These are phyloP conservation scores for Podaxis pistillaris DNA, from an alignment of 768 basidiomycete species.

Conservation along the genomic window DNA sequence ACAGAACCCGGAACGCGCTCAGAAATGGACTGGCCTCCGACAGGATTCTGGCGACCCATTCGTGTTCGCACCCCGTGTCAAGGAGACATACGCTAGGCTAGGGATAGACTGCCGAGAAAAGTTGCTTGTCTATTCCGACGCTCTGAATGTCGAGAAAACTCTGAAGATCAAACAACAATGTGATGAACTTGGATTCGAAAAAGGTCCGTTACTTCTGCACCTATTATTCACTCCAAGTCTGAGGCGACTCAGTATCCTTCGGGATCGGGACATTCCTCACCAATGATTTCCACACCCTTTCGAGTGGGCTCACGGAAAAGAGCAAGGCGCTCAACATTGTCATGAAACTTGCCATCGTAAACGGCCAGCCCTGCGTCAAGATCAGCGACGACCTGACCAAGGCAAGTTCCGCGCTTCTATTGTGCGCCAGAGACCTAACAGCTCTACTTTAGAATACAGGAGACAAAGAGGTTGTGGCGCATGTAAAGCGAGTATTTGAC, in stretches of 20 bases:
- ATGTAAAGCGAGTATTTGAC: neutral
- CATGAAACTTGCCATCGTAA: conserved; percentile 81
- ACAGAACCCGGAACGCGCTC: conserved; percentile 54
- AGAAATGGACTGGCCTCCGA: conserved; percentile 77
- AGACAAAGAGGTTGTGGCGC: conserved; percentile 51
- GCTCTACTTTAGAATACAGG: conserved; percentile 59
- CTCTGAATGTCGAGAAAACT: conserved; percentile 69
- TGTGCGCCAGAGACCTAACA: neutral
- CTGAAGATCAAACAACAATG: conserved; percentile 69
- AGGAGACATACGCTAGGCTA: conserved; percentile 65
- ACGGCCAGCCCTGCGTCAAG: conserved; percentile 81
- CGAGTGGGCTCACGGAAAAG: conserved; percentile 43
- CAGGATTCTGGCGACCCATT: conserved; percentile 95
- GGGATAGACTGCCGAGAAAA: conserved; percentile 68
- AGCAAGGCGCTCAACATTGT: conserved; percentile 92
- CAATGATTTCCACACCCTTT: conserved; percentile 72
- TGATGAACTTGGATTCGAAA: conserved; percentile 66
- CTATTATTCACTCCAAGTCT: conserved; percentile 10
- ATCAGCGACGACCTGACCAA: conserved; percentile 92
- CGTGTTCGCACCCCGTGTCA: conserved; percentile 72
- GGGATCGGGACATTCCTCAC: conserved; percentile 94
- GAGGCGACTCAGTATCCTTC: conserved; percentile 60
- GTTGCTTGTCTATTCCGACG: conserved; percentile 82
- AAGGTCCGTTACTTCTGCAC: conserved; percentile 36
- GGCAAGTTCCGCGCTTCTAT: conserved; percentile 28